A percentile compares a stretch with the other conserved stretches of the same genome.
phyloP scores from a whole-genome alignment of 495 filamentous ascomycete genomes.

The Physcia stellaris region DNA sequence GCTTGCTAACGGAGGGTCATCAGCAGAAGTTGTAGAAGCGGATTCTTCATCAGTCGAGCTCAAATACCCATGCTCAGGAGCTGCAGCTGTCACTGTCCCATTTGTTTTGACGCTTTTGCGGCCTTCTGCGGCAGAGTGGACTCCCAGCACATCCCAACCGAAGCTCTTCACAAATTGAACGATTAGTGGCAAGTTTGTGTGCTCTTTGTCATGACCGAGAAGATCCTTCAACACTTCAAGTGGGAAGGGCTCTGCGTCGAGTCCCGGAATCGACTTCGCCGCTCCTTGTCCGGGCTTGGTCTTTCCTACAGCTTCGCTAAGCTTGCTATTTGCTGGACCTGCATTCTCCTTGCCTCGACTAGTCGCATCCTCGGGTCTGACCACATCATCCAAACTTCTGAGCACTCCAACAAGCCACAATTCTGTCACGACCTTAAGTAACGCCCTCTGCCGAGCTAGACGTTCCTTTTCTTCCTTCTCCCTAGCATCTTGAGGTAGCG shows the following conservation, averaged over 20 bases:
- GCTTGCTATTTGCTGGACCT: slow-evolving; percentile 31
- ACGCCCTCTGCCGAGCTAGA: slow-evolving; percentile 66
- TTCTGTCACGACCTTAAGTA: slow-evolving; percentile 85
- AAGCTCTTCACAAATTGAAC: slow-evolving; percentile 94
- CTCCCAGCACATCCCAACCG: slow-evolving; percentile 85
- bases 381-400: slow-evolving; percentile 77
- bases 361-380: slow-evolving; percentile 68
- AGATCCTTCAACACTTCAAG: slow-evolving; percentile 94
- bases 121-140: slow-evolving; percentile 55
- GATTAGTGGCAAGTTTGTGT: slow-evolving; percentile 77
- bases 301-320: slow-evolving; percentile 38
- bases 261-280: slow-evolving; percentile 28
- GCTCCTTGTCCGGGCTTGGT: slow-evolving; percentile 41
- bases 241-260: slow-evolving; percentile 69
- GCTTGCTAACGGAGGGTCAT: slow-evolving; percentile 60
- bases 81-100: slow-evolving; percentile 39
- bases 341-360: slow-evolving; percentile 49
- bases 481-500: slow-evolving; percentile 60
- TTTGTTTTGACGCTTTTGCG: slow-evolving; percentile 78
- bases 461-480: slow-evolving; percentile 96
- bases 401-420: slow-evolving; percentile 89
- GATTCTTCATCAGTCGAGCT: slow-evolving; percentile 27
- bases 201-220: slow-evolving; percentile 83
- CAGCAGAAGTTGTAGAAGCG: slow-evolving; percentile 16
- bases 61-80: slow-evolving; percentile 32